Base-by-base conservation (phyloP, 139 green algal genomes). In the Tetratostichococcus sp. region DNA sequence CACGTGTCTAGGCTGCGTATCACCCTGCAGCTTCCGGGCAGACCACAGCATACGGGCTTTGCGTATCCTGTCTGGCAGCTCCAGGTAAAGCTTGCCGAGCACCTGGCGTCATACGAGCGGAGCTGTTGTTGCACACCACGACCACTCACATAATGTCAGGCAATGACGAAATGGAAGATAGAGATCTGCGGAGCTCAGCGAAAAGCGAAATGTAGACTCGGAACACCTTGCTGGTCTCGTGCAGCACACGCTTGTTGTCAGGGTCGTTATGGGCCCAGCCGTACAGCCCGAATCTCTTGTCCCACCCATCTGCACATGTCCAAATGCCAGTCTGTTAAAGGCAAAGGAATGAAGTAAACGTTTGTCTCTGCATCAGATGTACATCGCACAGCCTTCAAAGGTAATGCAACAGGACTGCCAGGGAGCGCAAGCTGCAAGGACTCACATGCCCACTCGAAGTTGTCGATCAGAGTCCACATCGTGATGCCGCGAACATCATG, bases 381-480 rank as follows among this genome's bases (percentile, higher is more conserved):
- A n/a, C n/a, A n/a, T n/a, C n/a, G n/a, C n/a, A n/a, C n/a, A n/a
- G n/a, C n/a, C n/a, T n/a, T n/a, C n/a, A n/a, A n/a, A n/a, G n/a
- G n/a, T n/a, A n/a, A n/a, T n/a, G n/a, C n/a, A n/a, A n/a, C n/a
- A n/a, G n/a, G n/a, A n/a, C n/a, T n/a, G n/a, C n/a, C n/a, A n/a
- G n/a, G n/a, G n/a, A n/a, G n/a, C n/a, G n/a, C n/a, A n/a, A n/a
- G n/a, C n/a, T n/a, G n/a, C n/a, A n/a, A n/a, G n/a, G n/a, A n/a
- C n/a, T n/a, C n/a, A n/a, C n/a, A 50, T 2, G 50, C 50, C 50
- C 50, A 71, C 32, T 71, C 50, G 26, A 35, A 69, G 30, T 80
- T 75, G 69, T 82, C 77, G 2, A 82, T n/a, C 3, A 82, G 77
- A 28, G 77, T 82, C 77, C 77, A 82, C 50, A 78, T 75, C 14